Conservation (phyloP, 305 asterid species). For the Fraxinus velutina region DNA sequence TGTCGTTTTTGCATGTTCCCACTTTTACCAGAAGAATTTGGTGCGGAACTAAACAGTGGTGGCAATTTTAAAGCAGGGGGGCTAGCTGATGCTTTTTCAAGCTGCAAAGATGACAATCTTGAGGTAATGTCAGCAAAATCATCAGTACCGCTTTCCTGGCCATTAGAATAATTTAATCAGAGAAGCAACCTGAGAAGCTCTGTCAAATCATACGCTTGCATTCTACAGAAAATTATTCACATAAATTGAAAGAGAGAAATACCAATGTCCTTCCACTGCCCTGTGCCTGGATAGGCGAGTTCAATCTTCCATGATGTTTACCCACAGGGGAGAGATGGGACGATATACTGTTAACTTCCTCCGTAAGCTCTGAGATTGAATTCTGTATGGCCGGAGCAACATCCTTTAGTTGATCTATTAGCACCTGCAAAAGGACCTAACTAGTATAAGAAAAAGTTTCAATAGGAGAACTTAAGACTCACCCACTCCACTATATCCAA, state of each 20-base stretch:
- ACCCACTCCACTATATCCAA: constrained; percentile 20
- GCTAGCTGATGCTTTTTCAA: constrained; percentile 71
- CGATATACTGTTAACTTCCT: constrained; percentile 77
- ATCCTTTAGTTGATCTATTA: constrained; percentile 88
- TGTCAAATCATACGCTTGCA: constrained; percentile 10
- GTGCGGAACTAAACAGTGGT: constrained; percentile 85
- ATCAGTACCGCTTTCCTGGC: constrained; percentile 62
- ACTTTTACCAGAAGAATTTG: constrained; percentile 80
- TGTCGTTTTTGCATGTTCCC: constrained; percentile 72
- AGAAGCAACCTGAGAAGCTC: constrained; percentile 22
- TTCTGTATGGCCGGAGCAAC: constrained; percentile 91
- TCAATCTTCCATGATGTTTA: constrained; percentile 51
- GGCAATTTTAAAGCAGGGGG: constrained; percentile 87
- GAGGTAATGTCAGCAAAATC: constrained; percentile 74
- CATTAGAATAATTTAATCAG: constrained; percentile 24
- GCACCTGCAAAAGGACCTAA: constrained; percentile 60
- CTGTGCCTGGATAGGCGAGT: constrained; percentile 64
- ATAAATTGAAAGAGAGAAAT: constrained; percentile 18
- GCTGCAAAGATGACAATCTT: constrained; percentile 71
- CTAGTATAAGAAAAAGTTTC: constrained; percentile 19
- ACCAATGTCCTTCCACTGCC: constrained; percentile 71
- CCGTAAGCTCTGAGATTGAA: constrained; percentile 76
- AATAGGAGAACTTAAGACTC: constrained; percentile 11
- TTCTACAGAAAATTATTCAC: constrained; percentile 22
- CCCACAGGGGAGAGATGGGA: constrained; percentile 57